Evolutionary conservation across 2,329 filamentous ascomycete genomes (phyloP), one percentile per base, ranked within the genome.

Genomic region (Penicillium sp.): DNA sequence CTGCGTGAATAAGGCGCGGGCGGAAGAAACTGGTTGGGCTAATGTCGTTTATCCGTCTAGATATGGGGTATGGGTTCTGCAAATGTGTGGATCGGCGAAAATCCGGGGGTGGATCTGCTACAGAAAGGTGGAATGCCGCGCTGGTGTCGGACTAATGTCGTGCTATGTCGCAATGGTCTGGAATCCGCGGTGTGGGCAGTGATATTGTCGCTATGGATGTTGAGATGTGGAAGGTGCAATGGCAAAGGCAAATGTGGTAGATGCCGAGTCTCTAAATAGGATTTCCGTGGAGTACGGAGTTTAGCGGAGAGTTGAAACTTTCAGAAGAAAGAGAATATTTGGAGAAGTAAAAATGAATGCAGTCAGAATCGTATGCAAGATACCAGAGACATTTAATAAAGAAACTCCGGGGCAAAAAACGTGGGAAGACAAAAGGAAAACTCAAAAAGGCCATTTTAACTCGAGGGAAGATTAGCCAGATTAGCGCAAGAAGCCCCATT

Each of bases 141-240:
- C 13, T 46, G 22, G 6, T 24, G 22, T 24, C 22, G 22, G 22
- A 26, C 12, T 26, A 26, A 26, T 26, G 8, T 26, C n/a, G 21
- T 28, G 33, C 13, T 47, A n/a, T 47, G 12, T 32, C 7, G 43
- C 48, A 12, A 42, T 37, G 48, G 43, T 6, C 15, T 49, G 28
- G n/a, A 10, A 5, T 17, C 24, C 17, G n/a, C 17, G 32, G 24
- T 35, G 34, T 47, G 43, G 38, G 26, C 29, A 41, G 32, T 12
- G 17, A 39, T 19, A 1, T 33, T 49, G 37, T 42, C 3, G 48
- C 48, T 41, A 28, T 47, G 48, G 48, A 33, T 42, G 37, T 35
- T 46, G 35, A 29, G 19, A 41, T 31, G 35, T 35, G 37, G 31
- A 34, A 17, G 43, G n/a, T 15, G 37, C 37, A 32, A 47, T 47